These are phyloP conservation scores for Blastomyces percursus DNA, from an alignment of 2,329 filamentous ascomycete species.

Conservation along the genomic window DNA sequence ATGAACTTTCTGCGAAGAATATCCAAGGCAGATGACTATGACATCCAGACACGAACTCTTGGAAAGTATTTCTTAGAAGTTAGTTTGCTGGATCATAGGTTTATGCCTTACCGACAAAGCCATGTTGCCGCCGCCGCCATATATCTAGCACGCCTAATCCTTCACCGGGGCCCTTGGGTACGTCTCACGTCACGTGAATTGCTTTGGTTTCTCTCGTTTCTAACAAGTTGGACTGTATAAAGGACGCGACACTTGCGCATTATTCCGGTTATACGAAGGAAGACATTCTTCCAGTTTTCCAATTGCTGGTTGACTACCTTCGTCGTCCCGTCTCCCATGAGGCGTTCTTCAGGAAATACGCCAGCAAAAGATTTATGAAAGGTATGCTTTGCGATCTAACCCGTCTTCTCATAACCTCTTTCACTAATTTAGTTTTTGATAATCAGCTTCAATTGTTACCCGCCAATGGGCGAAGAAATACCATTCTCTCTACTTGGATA, in stretches of 20 bases:
- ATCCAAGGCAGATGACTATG: constrained; percentile 98
- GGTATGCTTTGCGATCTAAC: constrained; percentile 46
- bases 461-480: constrained; percentile 90
- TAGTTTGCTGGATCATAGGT: constrained; percentile 85
- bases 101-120: constrained; percentile 81
- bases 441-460: constrained; percentile 72
- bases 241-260: constrained; percentile 76
- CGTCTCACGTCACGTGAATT: constrained; percentile 22
- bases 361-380: constrained; percentile 98
- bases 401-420: background rate
- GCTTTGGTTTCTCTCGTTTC: background rate
- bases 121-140: constrained; percentile 86
- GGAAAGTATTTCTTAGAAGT: constrained; percentile 98
- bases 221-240: background rate
- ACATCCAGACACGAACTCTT: constrained; percentile 92
- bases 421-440: constrained; percentile 17
- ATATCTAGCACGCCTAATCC: constrained; percentile 83
- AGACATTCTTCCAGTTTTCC: constrained; percentile 83
- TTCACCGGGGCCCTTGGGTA: constrained; percentile 88
- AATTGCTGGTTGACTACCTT: constrained; percentile 94
- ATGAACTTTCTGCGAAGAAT: constrained; percentile 99
- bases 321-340: constrained; percentile 83
- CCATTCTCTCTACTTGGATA: constrained; percentile 28
- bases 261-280: constrained; percentile 91
- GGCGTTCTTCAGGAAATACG: constrained; percentile 99